These are phyloP conservation scores for Secale cereale DNA, from an alignment of 176 grass and related monocot species.

Conservation along the genomic window DNA sequence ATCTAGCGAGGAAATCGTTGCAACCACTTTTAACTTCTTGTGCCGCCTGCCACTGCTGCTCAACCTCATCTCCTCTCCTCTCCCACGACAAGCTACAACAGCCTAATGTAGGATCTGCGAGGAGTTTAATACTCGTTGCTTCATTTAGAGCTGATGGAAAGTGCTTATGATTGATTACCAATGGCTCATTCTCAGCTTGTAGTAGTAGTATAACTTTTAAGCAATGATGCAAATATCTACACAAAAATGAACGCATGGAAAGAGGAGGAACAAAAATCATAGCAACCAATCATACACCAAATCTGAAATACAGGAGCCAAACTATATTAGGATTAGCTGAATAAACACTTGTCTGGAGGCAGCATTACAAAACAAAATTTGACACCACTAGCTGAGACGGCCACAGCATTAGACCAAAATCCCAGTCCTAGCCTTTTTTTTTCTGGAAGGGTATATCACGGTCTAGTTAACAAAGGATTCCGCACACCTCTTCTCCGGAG, in stretches of 20 bases:
- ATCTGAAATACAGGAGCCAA: conserved; percentile 13
- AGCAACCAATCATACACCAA: not conserved
- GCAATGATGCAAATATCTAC: not conserved
- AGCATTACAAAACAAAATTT: conserved; percentile 25
- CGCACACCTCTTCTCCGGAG: not conserved
- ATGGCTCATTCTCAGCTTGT: not conserved
- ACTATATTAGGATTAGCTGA: conserved; percentile 50
- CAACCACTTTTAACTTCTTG: conserved; percentile 28
- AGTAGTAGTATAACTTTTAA: not conserved
- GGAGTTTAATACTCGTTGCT: not conserved
- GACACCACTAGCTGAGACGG: conserved; percentile 13
- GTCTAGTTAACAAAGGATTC: conserved; percentile 27
- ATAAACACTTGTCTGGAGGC: conserved; percentile 33
- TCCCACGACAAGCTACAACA: not conserved
- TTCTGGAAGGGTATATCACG: not conserved
- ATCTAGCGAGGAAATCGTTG: conserved; percentile 7
- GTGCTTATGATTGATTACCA: not conserved
- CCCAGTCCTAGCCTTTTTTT: not conserved
- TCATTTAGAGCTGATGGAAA: not conserved
- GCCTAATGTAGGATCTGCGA: not conserved
- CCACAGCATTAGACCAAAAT: conserved; percentile 28
- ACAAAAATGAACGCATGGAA: not conserved
- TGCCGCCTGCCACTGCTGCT: not conserved
- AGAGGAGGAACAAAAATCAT: not conserved
- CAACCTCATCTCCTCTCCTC: not conserved